These are phyloP conservation scores for Pseudevernia furfuracea DNA, from an alignment of 495 filamentous ascomycete genomes.

Conservation along the genomic window DNA sequence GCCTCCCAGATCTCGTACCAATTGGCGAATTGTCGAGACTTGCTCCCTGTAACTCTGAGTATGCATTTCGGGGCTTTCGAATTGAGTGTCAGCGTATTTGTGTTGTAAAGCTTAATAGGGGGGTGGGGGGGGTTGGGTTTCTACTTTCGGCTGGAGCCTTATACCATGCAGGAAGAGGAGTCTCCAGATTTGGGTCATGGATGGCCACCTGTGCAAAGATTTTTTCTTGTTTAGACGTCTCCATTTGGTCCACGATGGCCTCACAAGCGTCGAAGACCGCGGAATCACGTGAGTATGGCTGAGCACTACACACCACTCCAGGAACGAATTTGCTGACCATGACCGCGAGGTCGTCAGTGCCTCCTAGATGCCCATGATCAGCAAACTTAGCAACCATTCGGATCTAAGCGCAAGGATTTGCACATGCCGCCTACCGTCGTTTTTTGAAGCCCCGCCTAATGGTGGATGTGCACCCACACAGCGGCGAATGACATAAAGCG, in stretches of 20 bases:
- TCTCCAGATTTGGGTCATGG: not conserved
- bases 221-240: not conserved
- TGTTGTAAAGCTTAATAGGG: not conserved
- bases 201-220: not conserved
- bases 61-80: not conserved
- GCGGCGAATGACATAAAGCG: not conserved
- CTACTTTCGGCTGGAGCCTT: not conserved
- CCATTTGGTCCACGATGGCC: not conserved
- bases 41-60: not conserved
- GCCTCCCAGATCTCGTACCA: constrained; percentile 1
- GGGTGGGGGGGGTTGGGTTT: not conserved
- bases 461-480: not conserved
- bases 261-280: not conserved
- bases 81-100: not conserved
- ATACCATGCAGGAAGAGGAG: not conserved
- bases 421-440: not conserved
- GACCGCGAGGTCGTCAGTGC: not conserved
- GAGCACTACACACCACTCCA: not conserved
- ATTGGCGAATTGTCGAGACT: not conserved
- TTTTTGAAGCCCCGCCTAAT: not conserved
- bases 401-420: not conserved
- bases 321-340: not conserved
- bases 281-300: not conserved
- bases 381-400: not conserved
- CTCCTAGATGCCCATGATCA: not conserved